phyloP scores from a whole-genome alignment of 305 asterid genomes.

The Solanum aculeatissimum region DNA sequence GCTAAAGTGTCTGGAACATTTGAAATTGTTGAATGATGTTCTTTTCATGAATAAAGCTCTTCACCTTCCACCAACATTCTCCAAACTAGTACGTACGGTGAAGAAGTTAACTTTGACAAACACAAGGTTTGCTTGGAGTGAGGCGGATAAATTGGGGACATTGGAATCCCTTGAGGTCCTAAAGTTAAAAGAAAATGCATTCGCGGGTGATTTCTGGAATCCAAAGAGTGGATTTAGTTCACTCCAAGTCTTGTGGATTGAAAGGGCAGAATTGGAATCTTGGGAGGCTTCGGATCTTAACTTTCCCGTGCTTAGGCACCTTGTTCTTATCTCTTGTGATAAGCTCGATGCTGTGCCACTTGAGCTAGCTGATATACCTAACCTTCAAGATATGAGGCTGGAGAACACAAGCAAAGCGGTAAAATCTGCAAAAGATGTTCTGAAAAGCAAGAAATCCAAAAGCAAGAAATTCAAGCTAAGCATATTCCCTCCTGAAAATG shows the following conservation, averaged over 20 bases:
- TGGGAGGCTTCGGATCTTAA: slow-evolving; percentile 27
- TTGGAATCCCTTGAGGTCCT: slow-evolving; percentile 37
- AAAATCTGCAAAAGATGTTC: slow-evolving; percentile 13
- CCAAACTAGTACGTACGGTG: slow-evolving; percentile 25
- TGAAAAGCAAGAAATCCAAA: not conserved
- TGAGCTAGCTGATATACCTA: slow-evolving; percentile 20
- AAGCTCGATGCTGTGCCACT: slow-evolving; percentile 17
- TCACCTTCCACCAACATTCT: slow-evolving; percentile 17
- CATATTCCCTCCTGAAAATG: not conserved
- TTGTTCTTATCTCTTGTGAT: slow-evolving; percentile 22
- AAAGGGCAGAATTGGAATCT: slow-evolving; percentile 21
- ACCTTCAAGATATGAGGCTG: slow-evolving; percentile 19
- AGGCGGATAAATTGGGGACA: slow-evolving; percentile 27
- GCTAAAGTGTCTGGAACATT: slow-evolving; percentile 26
- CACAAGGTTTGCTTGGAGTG: slow-evolving; percentile 32
- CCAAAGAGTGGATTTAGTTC: slow-evolving; percentile 25
- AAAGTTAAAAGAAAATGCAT: slow-evolving; percentile 39
- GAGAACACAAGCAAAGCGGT: slow-evolving; percentile 14
- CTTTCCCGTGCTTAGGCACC: slow-evolving; percentile 31
- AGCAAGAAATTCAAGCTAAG: not conserved
- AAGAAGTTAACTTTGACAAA: slow-evolving; percentile 33
- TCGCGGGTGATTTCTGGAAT: slow-evolving; percentile 32
- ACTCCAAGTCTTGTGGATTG: slow-evolving; percentile 21
- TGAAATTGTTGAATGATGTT: not conserved
- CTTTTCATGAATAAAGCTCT: slow-evolving; percentile 8